Evolutionary conservation across 2,329 filamentous ascomycete genomes (phyloP).

Genomic region (Pestalotiopsis sp.): DNA sequence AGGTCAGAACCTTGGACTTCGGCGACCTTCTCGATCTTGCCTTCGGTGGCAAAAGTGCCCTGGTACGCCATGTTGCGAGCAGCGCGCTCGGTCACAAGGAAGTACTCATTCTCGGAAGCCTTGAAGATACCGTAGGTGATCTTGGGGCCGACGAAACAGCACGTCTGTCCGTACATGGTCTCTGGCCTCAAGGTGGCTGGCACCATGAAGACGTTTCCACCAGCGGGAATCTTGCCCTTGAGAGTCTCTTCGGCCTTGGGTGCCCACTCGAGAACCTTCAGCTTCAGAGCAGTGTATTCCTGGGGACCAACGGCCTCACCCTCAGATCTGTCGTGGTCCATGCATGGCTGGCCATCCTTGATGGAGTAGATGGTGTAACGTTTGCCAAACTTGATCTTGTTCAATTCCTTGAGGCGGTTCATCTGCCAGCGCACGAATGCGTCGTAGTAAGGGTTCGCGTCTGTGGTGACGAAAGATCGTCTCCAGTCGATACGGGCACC

Average conservation of each 20-base stretch:
- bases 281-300: slow-evolving; percentile 90
- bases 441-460: slow-evolving; percentile 96
- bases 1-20: slow-evolving; percentile 79
- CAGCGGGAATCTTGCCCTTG: slow-evolving; percentile 76
- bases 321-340: slow-evolving; percentile 82
- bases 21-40: slow-evolving; percentile 72
- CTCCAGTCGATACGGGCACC: slow-evolving; percentile 93
- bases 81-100: slow-evolving; percentile 80
- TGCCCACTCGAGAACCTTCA: slow-evolving; percentile 89
- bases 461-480: slow-evolving; percentile 89
- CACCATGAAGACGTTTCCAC: slow-evolving; percentile 83
- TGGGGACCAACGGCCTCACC: slow-evolving; percentile 85
- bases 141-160: slow-evolving; percentile 91
- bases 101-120: slow-evolving; percentile 77
- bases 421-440: slow-evolving; percentile 97
- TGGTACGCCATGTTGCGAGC: slow-evolving; percentile 98
- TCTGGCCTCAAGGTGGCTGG: slow-evolving; percentile 92
- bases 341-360: slow-evolving; percentile 85
- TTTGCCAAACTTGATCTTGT: slow-evolving; percentile 93
- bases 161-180: slow-evolving; percentile 98
- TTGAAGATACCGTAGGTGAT: slow-evolving; percentile 90
- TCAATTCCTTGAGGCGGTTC: slow-evolving; percentile 83
- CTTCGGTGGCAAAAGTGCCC: slow-evolving; percentile 77
- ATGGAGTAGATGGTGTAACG: slow-evolving; percentile 92
- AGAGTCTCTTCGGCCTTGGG: slow-evolving; percentile 72